Base-by-base conservation (phyloP, 352 stramenopile genomes). In the Phytophthora foliorum region DNA sequence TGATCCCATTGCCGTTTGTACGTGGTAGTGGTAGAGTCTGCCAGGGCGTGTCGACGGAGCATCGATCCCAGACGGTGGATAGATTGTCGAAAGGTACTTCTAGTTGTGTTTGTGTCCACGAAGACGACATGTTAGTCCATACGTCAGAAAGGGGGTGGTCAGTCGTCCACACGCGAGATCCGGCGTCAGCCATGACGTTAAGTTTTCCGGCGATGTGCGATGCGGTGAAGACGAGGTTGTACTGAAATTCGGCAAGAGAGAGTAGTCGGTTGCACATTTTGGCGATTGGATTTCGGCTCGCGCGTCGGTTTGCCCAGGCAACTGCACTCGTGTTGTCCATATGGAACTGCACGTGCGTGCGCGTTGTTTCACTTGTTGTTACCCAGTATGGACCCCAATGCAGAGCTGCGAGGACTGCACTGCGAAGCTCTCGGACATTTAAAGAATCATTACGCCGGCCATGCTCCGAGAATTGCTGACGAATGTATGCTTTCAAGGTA, bases 111-210 rank as follows among this genome's bases (percentile, higher is more conserved):
- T n/a, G n/a, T n/a, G n/a, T n/a, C n/a, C n/a, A n/a, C n/a, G n/a
- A n/a, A n/a, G n/a, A n/a, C n/a, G n/a, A n/a, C n/a, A n/a, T n/a
- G n/a, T n/a, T n/a, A n/a, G n/a, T n/a, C n/a, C n/a, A n/a, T n/a
- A n/a, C 44, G 16, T 10, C 65, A n/a, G n/a, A n/a, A n/a, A n/a
- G n/a, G n/a, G n/a, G n/a, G n/a, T n/a, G n/a, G 46, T 17, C n/a
- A 24, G 16, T 10, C 25, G 22, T 41, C 67, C 60, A 70, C 8
- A 45, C 67, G 3, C 67, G 60, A 17, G 60, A 70, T 27, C 59
- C 53, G 9, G 42, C 54, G 44, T 75, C 60, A 0, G 60, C n/a
- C n/a, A n/a, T n/a, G n/a, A n/a, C n/a, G 48, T 69, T 77, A 29
- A 48, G 19, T 22, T 59, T 50, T 13, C 57, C 63, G 2, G 62